Evolutionary conservation across 2,329 filamentous ascomycete species (phyloP).

Genomic region (Xylaria sp.): DNA sequence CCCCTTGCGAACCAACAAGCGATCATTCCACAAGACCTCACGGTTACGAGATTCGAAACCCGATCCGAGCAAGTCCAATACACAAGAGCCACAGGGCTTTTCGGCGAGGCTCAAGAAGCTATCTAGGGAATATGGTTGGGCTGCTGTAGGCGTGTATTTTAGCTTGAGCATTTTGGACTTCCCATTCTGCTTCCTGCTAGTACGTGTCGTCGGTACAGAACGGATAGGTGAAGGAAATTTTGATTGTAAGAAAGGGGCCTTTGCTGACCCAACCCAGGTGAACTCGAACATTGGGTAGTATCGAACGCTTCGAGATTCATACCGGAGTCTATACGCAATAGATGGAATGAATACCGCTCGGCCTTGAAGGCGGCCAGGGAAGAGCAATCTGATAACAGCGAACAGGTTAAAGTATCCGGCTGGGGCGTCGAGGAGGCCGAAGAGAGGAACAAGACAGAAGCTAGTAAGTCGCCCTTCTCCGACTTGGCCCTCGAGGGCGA

Average conservation of each 20-base stretch:
- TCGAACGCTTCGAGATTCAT: conserved; percentile 63
- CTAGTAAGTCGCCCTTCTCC: conserved; percentile 66
- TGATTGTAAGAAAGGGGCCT: background rate
- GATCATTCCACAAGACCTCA: conserved; percentile 37
- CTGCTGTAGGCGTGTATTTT: conserved; percentile 89
- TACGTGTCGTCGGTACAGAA: conserved; percentile 82
- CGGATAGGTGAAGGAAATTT: conserved; percentile 69
- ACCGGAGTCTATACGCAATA: conserved; percentile 62
- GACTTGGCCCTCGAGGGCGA: background rate
- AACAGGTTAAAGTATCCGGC: conserved; percentile 56
- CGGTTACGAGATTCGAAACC: conserved; percentile 36
- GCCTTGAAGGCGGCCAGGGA: conserved; percentile 54
- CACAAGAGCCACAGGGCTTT: conserved; percentile 51
- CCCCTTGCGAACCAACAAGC: conserved; percentile 28
- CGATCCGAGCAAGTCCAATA: conserved; percentile 25
- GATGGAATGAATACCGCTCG: conserved; percentile 56
- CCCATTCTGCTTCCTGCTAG: conserved; percentile 91
- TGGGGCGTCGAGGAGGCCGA: conserved; percentile 70
- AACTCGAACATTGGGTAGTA: conserved; percentile 70
- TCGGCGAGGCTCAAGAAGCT: conserved; percentile 80
- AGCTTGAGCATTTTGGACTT: conserved; percentile 85
- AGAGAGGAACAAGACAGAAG: conserved; percentile 65
- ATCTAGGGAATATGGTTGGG: conserved; percentile 92
- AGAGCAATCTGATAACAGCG: conserved; percentile 51
- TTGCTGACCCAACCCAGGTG: conserved; percentile 49